A percentile compares a stretch with the other conserved stretches of the same genome.
Evolutionary conservation across 495 filamentous ascomycete genomes (phyloP).

Genomic region (Cercophora newfieldiana): DNA sequence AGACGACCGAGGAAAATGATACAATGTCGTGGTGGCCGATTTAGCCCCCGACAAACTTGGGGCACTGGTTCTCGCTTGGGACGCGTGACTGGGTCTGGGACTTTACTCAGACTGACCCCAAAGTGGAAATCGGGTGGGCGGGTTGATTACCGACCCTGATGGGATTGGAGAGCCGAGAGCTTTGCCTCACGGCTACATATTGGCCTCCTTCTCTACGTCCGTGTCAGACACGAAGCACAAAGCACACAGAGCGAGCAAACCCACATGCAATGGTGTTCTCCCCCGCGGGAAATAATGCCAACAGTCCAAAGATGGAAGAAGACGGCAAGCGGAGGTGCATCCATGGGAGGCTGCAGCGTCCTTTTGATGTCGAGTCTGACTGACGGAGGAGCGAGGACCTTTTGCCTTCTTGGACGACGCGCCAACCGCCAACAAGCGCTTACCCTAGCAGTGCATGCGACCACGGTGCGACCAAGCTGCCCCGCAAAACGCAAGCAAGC

Average conservation of each 20-base stretch:
- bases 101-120: background rate
- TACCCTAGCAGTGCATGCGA: background rate
- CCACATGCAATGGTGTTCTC: background rate
- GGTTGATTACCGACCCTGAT: background rate
- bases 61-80: background rate
- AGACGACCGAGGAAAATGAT: background rate
- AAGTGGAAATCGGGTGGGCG: background rate
- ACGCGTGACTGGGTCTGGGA: background rate
- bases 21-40: background rate
- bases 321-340: background rate
- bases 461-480: background rate
- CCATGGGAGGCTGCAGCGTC: background rate
- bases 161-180: slow-evolving; percentile 3
- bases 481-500: background rate
- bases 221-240: background rate
- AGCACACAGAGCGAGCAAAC: background rate
- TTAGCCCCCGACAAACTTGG: background rate
- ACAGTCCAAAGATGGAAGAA: background rate
- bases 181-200: slow-evolving; percentile 7
- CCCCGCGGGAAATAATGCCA: background rate
- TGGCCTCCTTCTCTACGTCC: background rate
- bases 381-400: background rate
- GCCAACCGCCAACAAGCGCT: background rate
- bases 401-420: background rate
- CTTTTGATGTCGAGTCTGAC: background rate